These are phyloP conservation scores for Lipomyces sp. DNA, from an alignment of 805 yeast species.

Conservation along the genomic window DNA sequence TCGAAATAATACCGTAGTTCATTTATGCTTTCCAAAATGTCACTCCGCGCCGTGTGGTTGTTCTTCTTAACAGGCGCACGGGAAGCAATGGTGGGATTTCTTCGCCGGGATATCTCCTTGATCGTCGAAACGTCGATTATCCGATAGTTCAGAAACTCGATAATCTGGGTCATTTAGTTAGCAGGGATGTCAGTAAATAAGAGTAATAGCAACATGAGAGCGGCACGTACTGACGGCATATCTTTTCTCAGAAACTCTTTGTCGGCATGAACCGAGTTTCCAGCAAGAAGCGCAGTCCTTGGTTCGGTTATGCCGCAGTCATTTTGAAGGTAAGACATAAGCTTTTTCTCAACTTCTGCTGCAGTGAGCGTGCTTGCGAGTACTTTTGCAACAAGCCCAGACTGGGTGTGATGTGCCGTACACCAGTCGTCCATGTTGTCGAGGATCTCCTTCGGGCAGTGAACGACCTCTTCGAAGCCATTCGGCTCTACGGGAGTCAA, in stretches of 20 bases:
- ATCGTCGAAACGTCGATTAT: constrained; percentile 86
- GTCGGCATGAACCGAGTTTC: constrained; percentile 91
- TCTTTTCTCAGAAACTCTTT: constrained; percentile 77
- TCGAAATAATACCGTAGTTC: constrained; percentile 77
- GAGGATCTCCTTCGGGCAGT: constrained; percentile 58
- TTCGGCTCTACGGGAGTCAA: constrained; percentile 62
- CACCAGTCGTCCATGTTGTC: constrained; percentile 89
- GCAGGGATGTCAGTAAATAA: background rate
- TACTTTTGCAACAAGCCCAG: constrained; percentile 75
- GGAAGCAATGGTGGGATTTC: constrained; percentile 60
- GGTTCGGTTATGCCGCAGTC: constrained; percentile 47
- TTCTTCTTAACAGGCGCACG: constrained; percentile 60
- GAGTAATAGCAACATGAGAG: background rate
- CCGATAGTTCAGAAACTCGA: constrained; percentile 62
- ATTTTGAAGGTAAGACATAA: constrained; percentile 57
- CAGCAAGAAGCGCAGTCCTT: constrained; percentile 72
- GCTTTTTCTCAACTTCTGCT: constrained; percentile 60
- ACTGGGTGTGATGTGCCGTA: constrained; percentile 65
- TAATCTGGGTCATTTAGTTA: constrained; percentile 43
- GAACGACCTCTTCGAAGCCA: constrained; percentile 81
- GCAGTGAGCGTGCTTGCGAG: constrained; percentile 52
- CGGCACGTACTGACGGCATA: constrained; percentile 69
- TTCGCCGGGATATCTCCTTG: constrained; percentile 75
- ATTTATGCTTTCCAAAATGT: constrained; percentile 81
- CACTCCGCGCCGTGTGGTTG: constrained; percentile 83